phyloP scores from a whole-genome alignment of 2,329 filamentous ascomycete genomes.

The Epichloe brachyelytri region DNA sequence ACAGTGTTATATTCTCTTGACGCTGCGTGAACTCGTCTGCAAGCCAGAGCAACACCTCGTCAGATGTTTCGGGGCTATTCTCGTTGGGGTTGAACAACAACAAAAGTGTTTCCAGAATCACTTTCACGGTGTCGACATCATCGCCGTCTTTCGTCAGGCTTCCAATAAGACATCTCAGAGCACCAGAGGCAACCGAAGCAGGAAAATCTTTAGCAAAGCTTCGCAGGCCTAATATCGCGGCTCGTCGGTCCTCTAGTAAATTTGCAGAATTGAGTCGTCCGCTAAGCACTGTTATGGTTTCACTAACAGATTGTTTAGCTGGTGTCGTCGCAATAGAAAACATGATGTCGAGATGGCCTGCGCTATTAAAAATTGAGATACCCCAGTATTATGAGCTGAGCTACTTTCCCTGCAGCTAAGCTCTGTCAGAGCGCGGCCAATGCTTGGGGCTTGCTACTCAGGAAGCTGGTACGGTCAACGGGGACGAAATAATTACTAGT shows the following conservation, averaged over 20 bases:
- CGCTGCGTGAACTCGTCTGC: conserved; percentile 96
- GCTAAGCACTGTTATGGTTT: conserved; percentile 85
- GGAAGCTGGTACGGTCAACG: not conserved
- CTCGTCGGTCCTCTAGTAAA: conserved; percentile 84
- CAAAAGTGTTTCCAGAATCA: conserved; percentile 85
- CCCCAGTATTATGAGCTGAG: not conserved
- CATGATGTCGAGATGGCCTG: conserved; percentile 28
- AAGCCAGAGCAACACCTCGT: conserved; percentile 91
- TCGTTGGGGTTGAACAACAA: conserved; percentile 72
- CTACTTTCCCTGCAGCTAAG: not conserved
- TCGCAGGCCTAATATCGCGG: conserved; percentile 80
- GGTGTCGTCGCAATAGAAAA: conserved; percentile 60
- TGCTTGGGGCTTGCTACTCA: not conserved
- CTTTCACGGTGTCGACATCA: conserved; percentile 92
- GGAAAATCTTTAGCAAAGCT: conserved; percentile 96
- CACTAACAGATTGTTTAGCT: conserved; percentile 88
- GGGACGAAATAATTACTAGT: no score
- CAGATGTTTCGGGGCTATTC: conserved; percentile 77
- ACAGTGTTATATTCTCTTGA: conserved; percentile 87
- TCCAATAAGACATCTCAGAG: conserved; percentile 76
- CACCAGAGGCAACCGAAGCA: conserved; percentile 86
- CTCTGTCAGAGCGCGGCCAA: not conserved
- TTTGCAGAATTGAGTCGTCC: conserved; percentile 79
- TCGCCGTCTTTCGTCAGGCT: conserved; percentile 78
- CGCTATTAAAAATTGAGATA: conserved; percentile 16